These are phyloP conservation scores for Paecilomyces sp. DNA, from an alignment of 2,329 filamentous ascomycete species.

Conservation along the genomic window DNA sequence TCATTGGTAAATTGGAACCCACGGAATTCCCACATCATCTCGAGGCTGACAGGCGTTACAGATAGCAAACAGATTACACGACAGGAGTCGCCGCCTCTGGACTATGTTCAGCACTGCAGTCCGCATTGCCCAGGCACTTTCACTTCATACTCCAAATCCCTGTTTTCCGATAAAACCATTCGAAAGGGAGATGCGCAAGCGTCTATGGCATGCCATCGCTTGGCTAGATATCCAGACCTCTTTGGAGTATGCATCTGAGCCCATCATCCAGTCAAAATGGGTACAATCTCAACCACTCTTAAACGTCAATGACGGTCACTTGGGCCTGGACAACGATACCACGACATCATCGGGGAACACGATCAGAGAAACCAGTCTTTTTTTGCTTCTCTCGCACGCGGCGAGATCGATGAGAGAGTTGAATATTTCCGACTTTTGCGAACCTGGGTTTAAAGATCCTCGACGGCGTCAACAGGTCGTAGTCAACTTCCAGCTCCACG, in stretches of 20 bases:
- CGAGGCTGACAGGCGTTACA: neutral
- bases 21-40: neutral
- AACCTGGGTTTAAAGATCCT: neutral
- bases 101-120: constrained; percentile 26
- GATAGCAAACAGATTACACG: constrained; percentile 7
- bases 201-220: constrained; percentile 21
- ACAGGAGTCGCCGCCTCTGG: constrained; percentile 25
- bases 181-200: constrained; percentile 22
- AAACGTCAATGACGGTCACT: constrained; percentile 23
- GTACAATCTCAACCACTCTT: constrained; percentile 16
- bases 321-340: constrained; percentile 8
- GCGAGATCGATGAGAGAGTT: neutral
- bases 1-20: constrained; percentile 15
- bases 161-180: constrained; percentile 21
- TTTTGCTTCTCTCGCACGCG: neutral
- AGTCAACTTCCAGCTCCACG: neutral
- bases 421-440: neutral
- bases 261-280: constrained; percentile 25
- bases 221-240: constrained; percentile 22
- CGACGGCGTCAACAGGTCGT: neutral
- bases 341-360: neutral
- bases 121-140: constrained; percentile 23
- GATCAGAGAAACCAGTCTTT: neutral
- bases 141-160: constrained; percentile 19
- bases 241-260: constrained; percentile 23